Conservation (phyloP, 2,329 filamentous ascomycete genomes). For the Sphaerulina vaccinii region DNA sequence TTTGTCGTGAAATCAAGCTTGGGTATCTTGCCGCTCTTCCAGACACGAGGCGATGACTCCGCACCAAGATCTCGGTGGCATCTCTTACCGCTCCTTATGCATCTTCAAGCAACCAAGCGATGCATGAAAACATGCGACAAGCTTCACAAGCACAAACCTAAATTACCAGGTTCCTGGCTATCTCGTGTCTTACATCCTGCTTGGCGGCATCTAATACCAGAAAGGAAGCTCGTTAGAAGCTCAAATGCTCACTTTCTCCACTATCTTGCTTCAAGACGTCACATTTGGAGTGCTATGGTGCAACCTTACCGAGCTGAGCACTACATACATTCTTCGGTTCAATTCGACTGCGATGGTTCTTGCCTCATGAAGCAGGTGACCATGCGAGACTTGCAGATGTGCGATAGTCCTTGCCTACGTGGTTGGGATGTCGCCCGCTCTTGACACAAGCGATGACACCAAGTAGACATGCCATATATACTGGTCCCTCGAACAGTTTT, state of each 20-base stretch:
- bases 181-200: neutral
- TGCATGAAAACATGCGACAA: neutral
- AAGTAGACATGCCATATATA: too few species aligned
- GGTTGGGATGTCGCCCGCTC: neutral
- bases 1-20: too few species aligned
- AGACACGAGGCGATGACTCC: too few species aligned
- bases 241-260: neutral
- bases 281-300: constrained; percentile 1
- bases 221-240: constrained; percentile 5
- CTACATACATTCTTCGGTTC: neutral
- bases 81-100: too few species aligned
- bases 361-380: constrained; percentile 4
- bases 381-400: too few species aligned
- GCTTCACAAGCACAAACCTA: constrained; percentile 7
- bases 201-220: neutral
- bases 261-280: constrained; percentile 8
- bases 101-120: neutral
- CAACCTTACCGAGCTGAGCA: constrained; percentile 1
- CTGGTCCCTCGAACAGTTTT: too few species aligned
- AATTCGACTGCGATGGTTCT: neutral
- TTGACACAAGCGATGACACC: neutral
- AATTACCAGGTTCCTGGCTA: neutral
- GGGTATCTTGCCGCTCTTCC: too few species aligned
- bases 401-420: neutral
- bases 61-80: too few species aligned